These are phyloP conservation scores for Lactarius tabidus DNA, from an alignment of 768 basidiomycete species.

Conservation along the genomic window DNA sequence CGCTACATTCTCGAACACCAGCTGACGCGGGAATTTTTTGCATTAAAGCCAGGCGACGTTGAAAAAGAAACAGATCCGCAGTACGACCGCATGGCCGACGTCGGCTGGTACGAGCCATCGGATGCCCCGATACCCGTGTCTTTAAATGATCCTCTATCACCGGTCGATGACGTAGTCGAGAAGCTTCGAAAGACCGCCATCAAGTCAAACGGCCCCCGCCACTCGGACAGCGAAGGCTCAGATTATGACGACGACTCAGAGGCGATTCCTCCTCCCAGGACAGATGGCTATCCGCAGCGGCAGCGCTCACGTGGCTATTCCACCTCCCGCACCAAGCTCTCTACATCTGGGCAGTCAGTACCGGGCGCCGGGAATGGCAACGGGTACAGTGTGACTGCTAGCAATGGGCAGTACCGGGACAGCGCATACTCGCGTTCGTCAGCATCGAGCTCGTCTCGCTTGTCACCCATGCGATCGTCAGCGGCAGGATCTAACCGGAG, in stretches of 20 bases:
- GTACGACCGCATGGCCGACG: slow-evolving; percentile 52
- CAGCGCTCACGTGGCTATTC: slow-evolving; percentile 28
- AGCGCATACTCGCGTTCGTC: slow-evolving; percentile 34
- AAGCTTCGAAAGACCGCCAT: slow-evolving; percentile 33
- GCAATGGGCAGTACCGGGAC: slow-evolving; percentile 26
- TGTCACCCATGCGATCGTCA: slow-evolving; percentile 34
- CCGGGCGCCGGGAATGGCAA: not conserved
- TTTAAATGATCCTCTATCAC: slow-evolving; percentile 33
- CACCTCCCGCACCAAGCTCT: slow-evolving; percentile 17
- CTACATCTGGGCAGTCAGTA: slow-evolving; percentile 12
- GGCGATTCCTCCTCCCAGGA: not conserved
- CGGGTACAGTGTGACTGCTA: slow-evolving; percentile 1
- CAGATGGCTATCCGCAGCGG: slow-evolving; percentile 17
- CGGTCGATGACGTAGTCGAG: slow-evolving; percentile 36
- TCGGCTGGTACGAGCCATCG: slow-evolving; percentile 33
- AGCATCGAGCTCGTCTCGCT: slow-evolving; percentile 25
- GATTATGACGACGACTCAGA: slow-evolving; percentile 40
- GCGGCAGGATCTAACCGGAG: slow-evolving; percentile 45
- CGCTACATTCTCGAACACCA: slow-evolving; percentile 78
- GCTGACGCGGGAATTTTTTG: slow-evolving; percentile 78
- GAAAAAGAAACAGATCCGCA: slow-evolving; percentile 62
- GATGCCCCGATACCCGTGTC: slow-evolving; percentile 29
- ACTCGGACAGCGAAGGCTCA: slow-evolving; percentile 53
- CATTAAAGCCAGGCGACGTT: slow-evolving; percentile 82
- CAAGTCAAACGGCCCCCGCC: slow-evolving; percentile 47